Base-by-base conservation (phyloP, 352 stramenopile species). In the Halophytophthora batemanensis region DNA sequence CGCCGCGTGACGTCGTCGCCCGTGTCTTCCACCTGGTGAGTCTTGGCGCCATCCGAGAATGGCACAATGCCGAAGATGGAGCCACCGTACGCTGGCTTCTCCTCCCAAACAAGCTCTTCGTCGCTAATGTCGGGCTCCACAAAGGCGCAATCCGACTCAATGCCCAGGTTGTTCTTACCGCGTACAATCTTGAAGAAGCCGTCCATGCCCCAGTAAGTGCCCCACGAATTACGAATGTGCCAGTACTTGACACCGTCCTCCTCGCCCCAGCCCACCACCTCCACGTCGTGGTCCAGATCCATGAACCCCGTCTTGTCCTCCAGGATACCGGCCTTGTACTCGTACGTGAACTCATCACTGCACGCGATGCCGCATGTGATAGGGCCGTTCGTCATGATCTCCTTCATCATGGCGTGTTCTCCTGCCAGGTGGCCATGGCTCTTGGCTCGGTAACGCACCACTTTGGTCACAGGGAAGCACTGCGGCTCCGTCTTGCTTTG, bases 141-240 rank as follows among this genome's bases (percentile, higher is more conserved):
- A 61, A 82, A 97, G 22, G 74, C 74, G 61, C 90, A 98, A 61
- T 97, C 74, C 36, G 69, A 77, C 45, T 98, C 92, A 25, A 98
- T 96, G 4, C 79, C 86, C 7, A 97, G 65, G 56, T 97, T 95
- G 87, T 98, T 97, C 19, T 78, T 87, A 23, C 93, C 93, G 13
- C 86, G 80, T 25, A 95, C 73, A 56, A 99, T 91, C 59, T 96
- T 90, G 71, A 98, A 97, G 61, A 96, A 99, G 31, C 96, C 96
- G 51, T 98, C 96, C 82, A 98, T 96, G 25, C 96, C 96, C 95
- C 94, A 98, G 59, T 90, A 91, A 12, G 72, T 91, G 34, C 96
- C 96, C 93, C 97, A 82, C 59, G 88, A 89, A 86, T 99, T 98
- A 51, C 96, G 91, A 29, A 98, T 77, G 70, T 98, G 94, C 96